Evolutionary conservation across 2,329 filamentous ascomycete species (phyloP), one percentile per base, ranked within the genome.

Genomic region (Venturia effusa): DNA sequence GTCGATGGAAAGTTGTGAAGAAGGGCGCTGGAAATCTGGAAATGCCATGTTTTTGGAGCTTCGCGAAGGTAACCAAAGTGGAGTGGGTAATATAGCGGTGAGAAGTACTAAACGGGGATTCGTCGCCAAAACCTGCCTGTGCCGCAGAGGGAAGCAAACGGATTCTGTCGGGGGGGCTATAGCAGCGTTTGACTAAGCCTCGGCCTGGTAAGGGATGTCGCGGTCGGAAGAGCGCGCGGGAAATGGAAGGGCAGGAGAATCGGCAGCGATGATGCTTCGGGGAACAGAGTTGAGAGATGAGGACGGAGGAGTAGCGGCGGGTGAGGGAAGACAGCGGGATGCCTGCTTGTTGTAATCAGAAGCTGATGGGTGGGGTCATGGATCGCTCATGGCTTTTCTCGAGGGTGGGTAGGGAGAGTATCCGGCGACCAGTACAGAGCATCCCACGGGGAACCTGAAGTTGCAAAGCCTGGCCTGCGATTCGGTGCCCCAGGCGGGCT

Each of bases 1-100:
- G 73, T 76, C 74, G 65, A 73, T 69, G 67, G 65, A 72, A 66
- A 64, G 73, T 71, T 62, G 62, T 24, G 74, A 74, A 63, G 72
- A 71, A 37, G 74, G 74, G 24, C 72, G 68, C 69, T 74, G 71
- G 64, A 73, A 76, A 37, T 68, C 64, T 64, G 70, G 67, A 67
- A 72, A 74, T 69, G 72, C 71, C 73, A 76, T 75, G 71, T 68
- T 67, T 69, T 66, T 61, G 48, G 45, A 59, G 4, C 5, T 40
- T 27, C 27, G 51, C 34, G 10, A 30, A 51, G 61, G 48, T 41
- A 1, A 54, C 61, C 51, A 39, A 43, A 37, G 61, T 40, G 61
- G 41, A 48, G 51, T 57, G 45, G n/a, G 61, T 60, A 59, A 39
- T 63, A 63, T 63, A 48, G 61, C 61, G 61, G 61, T 63, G 61